A percentile compares a stretch with the other conserved stretches of the same genome.
Conservation (phyloP, 148 eudicot species). For the Silene conica region DNA sequence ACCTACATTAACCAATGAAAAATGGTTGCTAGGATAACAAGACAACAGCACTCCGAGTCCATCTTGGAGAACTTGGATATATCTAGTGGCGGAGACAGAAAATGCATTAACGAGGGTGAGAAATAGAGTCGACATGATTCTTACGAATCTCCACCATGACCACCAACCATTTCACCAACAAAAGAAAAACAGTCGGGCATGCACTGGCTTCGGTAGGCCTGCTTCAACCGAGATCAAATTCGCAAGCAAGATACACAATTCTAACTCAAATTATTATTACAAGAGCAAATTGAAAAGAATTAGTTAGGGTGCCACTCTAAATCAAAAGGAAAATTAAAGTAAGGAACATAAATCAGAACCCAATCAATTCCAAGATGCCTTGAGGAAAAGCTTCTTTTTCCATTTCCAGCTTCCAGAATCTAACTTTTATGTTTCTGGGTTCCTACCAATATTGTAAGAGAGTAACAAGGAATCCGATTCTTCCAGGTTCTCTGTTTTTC, state of each 20-base stretch:
- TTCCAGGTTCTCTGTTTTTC: conserved; percentile 2
- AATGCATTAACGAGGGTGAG: neutral
- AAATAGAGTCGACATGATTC: neutral
- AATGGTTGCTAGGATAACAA: too few species aligned
- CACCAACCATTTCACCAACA: neutral
- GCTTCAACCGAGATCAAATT: neutral
- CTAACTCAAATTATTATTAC: neutral
- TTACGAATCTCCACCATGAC: neutral
- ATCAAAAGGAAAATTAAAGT: neutral
- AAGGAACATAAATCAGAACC: conserved; percentile 2
- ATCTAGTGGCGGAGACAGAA: neutral
- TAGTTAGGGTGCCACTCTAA: neutral
- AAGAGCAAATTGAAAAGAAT: neutral
- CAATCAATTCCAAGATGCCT: conserved; percentile 9
- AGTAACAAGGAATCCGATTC: conserved; percentile 3
- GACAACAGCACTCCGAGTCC: neutral
- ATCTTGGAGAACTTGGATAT: neutral
- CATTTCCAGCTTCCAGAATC: conserved; percentile 7
- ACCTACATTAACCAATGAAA: too few species aligned
- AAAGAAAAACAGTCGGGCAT: neutral
- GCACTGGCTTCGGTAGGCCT: neutral
- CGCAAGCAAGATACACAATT: neutral
- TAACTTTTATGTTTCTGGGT: conserved; percentile 17
- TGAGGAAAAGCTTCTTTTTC: neutral
- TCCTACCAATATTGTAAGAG: conserved; percentile 13